Evolutionary conservation across 768 basidiomycete species (phyloP).

Genomic region (Leccinum incarnatum): DNA sequence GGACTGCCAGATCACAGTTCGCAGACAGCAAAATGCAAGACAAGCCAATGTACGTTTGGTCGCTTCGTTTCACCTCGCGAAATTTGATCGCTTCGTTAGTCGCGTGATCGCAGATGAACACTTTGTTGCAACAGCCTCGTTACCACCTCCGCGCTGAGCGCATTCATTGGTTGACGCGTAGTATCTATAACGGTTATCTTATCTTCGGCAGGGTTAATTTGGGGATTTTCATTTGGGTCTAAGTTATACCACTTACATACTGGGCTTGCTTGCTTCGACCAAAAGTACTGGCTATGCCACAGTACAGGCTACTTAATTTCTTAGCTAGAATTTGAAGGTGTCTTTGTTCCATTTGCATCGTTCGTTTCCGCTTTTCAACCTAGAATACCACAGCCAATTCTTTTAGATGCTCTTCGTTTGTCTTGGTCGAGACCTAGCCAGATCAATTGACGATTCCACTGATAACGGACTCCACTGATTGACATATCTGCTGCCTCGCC

Average conservation of each 20-base stretch:
- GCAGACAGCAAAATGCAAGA: slow-evolving; percentile 28
- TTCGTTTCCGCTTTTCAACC: slow-evolving; percentile 10
- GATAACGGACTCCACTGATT: slow-evolving; percentile 7
- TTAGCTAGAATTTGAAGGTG: slow-evolving; percentile 4
- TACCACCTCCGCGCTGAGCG: slow-evolving; percentile 24
- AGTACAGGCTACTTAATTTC: slow-evolving; percentile 15
- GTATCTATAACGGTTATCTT: slow-evolving; percentile 17
- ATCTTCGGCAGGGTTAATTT: slow-evolving; percentile 25
- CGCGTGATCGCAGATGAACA: slow-evolving; percentile 31
- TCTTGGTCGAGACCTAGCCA: slow-evolving; percentile 8
- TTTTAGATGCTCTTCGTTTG: slow-evolving; percentile 1
- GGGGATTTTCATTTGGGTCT: slow-evolving; percentile 18
- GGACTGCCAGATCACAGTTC: slow-evolving; percentile 32
- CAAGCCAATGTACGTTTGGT: slow-evolving; percentile 19
- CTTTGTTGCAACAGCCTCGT: slow-evolving; percentile 2
- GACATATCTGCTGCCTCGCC: neutral
- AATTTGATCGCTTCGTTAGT: slow-evolving; percentile 22
- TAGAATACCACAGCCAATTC: slow-evolving; percentile 7
- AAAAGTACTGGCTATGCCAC: slow-evolving; percentile 25
- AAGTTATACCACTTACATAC: slow-evolving; percentile 27
- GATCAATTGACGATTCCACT: slow-evolving; percentile 11
- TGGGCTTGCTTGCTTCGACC: slow-evolving; percentile 4
- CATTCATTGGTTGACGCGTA: slow-evolving; percentile 13
- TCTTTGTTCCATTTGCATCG: slow-evolving; percentile 13
- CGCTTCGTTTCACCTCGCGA: neutral